A percentile compares a stretch with the other conserved stretches of the same genome.
Evolutionary conservation across 345 rosid species (phyloP).

Genomic region (Isatis tinctoria): DNA sequence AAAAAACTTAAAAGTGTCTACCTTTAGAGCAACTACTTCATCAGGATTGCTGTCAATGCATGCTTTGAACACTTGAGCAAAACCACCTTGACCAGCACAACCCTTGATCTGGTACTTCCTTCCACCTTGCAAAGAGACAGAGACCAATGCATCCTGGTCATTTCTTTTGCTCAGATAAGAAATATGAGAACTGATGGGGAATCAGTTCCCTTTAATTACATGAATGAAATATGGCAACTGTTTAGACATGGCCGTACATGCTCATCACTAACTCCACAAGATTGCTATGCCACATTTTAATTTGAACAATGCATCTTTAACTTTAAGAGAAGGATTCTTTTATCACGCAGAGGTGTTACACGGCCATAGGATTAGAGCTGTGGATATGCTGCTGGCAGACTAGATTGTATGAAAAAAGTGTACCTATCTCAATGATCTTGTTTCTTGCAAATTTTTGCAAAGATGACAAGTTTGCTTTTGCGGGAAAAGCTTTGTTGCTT

Average conservation of each 20-base stretch:
- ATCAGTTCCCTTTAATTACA: neutral
- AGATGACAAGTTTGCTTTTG: conserved; percentile 57
- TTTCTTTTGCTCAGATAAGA: neutral
- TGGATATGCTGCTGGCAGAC: neutral
- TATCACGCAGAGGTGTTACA: neutral
- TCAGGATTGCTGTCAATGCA: conserved; percentile 59
- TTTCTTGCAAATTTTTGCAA: conserved; percentile 64
- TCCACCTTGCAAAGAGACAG: conserved; percentile 53
- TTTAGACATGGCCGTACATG: neutral
- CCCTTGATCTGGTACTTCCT: conserved; percentile 93
- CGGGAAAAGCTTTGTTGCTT: conserved; percentile 59
- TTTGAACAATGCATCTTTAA: neutral
- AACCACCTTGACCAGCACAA: conserved; percentile 93
- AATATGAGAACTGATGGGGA: neutral
- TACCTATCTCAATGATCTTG: conserved; percentile 78
- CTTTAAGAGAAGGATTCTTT: no score
- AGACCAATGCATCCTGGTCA: neutral
- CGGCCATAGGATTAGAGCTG: neutral
- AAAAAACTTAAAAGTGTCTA: conserved; percentile 12
- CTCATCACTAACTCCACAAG: neutral
- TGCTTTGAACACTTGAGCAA: conserved; percentile 90
- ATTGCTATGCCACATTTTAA: neutral
- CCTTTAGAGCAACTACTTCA: conserved; percentile 85
- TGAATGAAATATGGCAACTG: neutral
- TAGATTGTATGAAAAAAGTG: conserved; percentile 6